These are phyloP conservation scores for Ceratocystis alfenasii DNA, from an alignment of 2,329 filamentous ascomycete species.

Conservation along the genomic window DNA sequence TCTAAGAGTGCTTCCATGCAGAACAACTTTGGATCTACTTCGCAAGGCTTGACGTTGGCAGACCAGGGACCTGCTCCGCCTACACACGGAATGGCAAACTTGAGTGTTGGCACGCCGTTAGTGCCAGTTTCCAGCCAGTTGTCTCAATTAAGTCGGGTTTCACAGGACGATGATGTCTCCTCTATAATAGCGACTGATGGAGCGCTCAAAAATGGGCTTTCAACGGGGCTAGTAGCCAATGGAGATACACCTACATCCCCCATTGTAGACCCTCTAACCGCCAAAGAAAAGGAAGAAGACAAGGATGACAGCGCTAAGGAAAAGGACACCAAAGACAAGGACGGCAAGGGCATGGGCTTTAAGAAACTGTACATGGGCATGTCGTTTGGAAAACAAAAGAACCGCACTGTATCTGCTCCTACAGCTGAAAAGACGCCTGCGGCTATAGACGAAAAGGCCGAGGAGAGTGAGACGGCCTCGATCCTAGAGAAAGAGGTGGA, in stretches of 20 bases:
- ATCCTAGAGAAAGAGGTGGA: slow-evolving; percentile 61
- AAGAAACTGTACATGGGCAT: slow-evolving; percentile 70
- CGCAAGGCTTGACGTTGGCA: neutral
- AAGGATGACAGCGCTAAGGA: slow-evolving; percentile 37
- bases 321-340: slow-evolving; percentile 44
- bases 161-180: slow-evolving; percentile 60
- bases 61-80: slow-evolving; percentile 7
- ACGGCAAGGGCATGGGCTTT: slow-evolving; percentile 54
- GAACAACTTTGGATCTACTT: neutral
- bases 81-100: neutral
- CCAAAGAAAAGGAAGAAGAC: slow-evolving; percentile 38
- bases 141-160: slow-evolving; percentile 47
- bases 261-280: slow-evolving; percentile 37
- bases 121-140: slow-evolving; percentile 28
- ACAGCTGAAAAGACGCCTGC: slow-evolving; percentile 57
- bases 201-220: slow-evolving; percentile 36
- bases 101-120: slow-evolving; percentile 13
- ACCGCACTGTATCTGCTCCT: slow-evolving; percentile 49
- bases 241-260: slow-evolving; percentile 31
- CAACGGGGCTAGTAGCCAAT: slow-evolving; percentile 22
- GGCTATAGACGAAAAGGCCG: slow-evolving; percentile 63
- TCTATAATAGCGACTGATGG: slow-evolving; percentile 46
- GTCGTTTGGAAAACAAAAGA: slow-evolving; percentile 74
- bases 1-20: slow-evolving; percentile 30
- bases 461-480: slow-evolving; percentile 51